Percentiles rank a stretch among this genome's conserved stretches.
phyloP scores from a whole-genome alignment of 2,329 filamentous ascomycete species.

The Penicillium occitanis region DNA sequence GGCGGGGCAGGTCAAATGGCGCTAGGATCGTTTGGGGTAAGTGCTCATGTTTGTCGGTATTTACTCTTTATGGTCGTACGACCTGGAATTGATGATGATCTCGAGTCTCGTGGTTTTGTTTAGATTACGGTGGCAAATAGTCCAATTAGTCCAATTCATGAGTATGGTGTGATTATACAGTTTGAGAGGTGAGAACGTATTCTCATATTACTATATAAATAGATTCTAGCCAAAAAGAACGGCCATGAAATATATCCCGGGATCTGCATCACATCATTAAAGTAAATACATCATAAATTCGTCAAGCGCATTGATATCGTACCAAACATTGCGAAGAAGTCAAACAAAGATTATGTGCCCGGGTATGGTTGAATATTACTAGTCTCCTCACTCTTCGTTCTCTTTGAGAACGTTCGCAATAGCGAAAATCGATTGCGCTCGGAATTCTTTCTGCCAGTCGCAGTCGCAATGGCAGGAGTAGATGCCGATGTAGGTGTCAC shows the following conservation, averaged over 20 bases:
- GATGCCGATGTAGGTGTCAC: not conserved
- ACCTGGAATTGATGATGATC: not conserved
- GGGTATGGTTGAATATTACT: conserved; percentile 36
- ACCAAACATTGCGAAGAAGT: not conserved
- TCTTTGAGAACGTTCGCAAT: conserved; percentile 25
- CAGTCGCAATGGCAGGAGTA: not conserved
- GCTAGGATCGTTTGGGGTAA: not conserved
- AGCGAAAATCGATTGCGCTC: conserved; percentile 16
- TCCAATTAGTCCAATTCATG: not conserved
- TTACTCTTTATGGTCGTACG: not conserved
- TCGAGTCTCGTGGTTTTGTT: not conserved
- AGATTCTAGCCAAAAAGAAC: not conserved
- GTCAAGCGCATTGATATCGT: not conserved
- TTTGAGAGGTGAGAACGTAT: not conserved
- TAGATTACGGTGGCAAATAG: not conserved
- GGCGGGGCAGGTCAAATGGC: not conserved
- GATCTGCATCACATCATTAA: not conserved
- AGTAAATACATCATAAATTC: conserved; percentile 4
- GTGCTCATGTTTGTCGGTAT: not conserved
- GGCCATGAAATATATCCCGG: not conserved
- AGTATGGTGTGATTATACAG: not conserved
- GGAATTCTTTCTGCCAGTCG: conserved; percentile 12
- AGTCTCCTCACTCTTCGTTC: conserved; percentile 18
- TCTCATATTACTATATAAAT: not conserved
- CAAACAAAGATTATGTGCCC: conserved; percentile 31